Evolutionary conservation across 352 stramenopile genomes (phyloP).

Genomic region (Phytophthora sp.): DNA sequence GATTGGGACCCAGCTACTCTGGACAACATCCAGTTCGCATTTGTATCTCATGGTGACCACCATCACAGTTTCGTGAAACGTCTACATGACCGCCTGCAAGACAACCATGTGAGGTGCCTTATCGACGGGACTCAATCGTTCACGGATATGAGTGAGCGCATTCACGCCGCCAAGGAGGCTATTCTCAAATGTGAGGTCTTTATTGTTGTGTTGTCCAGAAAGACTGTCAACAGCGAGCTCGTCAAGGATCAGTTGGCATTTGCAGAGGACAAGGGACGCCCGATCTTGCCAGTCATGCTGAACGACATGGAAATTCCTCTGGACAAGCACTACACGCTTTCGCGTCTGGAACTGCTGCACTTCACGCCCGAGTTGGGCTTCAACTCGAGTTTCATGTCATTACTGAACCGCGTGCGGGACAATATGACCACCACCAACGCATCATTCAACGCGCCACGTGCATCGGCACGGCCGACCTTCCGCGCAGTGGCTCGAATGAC

Average conservation of each 20-base stretch:
- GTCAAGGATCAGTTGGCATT: constrained; percentile 84
- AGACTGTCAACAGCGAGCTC: constrained; percentile 71
- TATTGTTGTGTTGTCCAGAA: constrained; percentile 73
- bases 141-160: constrained; percentile 66
- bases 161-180: constrained; percentile 74
- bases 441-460: constrained; percentile 33
- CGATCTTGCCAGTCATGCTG: constrained; percentile 79
- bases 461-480: constrained; percentile 36
- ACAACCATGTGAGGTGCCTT: constrained; percentile 58
- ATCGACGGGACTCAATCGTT: constrained; percentile 54
- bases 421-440: constrained; percentile 38
- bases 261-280: constrained; percentile 75
- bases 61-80: constrained; percentile 68
- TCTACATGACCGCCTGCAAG: constrained; percentile 60
- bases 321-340: constrained; percentile 82
- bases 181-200: constrained; percentile 82
- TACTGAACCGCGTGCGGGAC: constrained; percentile 56
- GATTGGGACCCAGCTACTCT: constrained; percentile 43
- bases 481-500: constrained; percentile 41
- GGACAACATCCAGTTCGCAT: constrained; percentile 59
- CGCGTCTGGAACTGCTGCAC: constrained; percentile 72
- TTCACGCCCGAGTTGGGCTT: constrained; percentile 84
- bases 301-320: constrained; percentile 77
- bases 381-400: constrained; percentile 67
- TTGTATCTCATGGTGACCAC: constrained; percentile 76